Base-by-base conservation (phyloP, 805 yeast genomes). In the Saturnispora zaruensis region DNA sequence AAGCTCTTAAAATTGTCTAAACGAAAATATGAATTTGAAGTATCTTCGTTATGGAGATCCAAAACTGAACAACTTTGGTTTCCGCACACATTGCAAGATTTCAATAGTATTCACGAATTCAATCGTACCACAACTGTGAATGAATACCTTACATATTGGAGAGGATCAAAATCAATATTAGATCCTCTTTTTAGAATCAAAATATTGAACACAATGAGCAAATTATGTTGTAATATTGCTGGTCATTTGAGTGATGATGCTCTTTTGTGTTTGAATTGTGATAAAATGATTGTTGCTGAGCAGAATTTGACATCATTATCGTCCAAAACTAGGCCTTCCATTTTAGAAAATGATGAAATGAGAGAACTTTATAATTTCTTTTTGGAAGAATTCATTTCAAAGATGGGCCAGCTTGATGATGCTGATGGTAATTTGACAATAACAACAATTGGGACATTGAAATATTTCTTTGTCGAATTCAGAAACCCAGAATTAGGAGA, bases 391-490 rank as follows among this genome's bases (percentile, higher is more conserved):
- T 38, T 51, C n/a, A 41, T 45, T 37, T 6, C 18, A 9, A 20
- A 57, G 45, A 20, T 66, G 63, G 50, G 51, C 66, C 41, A 48
- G 3, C 45, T 55, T 1, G 58, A 60, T 41, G 53, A 60, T 6
- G 42, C 50, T 1, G 44, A 58, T 53, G 45, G 59, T 51, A 44
- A 60, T 13, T 47, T 72, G 8, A 53, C 72, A 18, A 73, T 79
- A 46, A 69, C 77, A 8, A 63, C 77, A 13, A 56, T 83, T 4
- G 57, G 70, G 1, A 49, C 79, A 0, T 54, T 83, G 7, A 72
- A 68, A 57, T 74, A 74, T 55, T 58, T 82, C 1, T 77, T 81
- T 51, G 59, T 72, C 3, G 78, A 81, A 41, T 83, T 62, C 57
- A 70, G 75, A 46, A 77, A 83, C 0, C 80, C 81, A 4, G 58